phyloP scores from a whole-genome alignment of 768 basidiomycete genomes.

The Leccinum barrowsii region DNA sequence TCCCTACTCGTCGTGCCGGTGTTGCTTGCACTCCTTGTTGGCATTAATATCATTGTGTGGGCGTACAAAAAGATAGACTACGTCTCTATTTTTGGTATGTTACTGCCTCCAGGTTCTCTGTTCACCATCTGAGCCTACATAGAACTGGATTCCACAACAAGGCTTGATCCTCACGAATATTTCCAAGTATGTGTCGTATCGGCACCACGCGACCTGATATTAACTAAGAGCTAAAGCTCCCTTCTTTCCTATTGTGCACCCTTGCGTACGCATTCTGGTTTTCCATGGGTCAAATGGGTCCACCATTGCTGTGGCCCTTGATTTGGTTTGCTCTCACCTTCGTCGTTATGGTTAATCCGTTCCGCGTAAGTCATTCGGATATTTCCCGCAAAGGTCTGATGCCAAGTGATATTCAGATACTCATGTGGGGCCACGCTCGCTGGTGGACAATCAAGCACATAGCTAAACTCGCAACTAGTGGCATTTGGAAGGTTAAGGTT shows the following conservation, averaged over 20 bases:
- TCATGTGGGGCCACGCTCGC: constrained; percentile 35
- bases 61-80: constrained; percentile 80
- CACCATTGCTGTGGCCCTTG: constrained; percentile 73
- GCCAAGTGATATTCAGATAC: constrained; percentile 43
- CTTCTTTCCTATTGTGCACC: constrained; percentile 65
- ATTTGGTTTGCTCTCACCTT: constrained; percentile 71
- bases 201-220: not conserved
- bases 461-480: constrained; percentile 63
- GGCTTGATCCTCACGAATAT: constrained; percentile 78
- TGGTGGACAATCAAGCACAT: constrained; percentile 76
- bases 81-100: constrained; percentile 78
- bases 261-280: constrained; percentile 82
- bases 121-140: not conserved
- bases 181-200: constrained; percentile 46
- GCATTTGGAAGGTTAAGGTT: constrained; percentile 73
- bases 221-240: constrained; percentile 48
- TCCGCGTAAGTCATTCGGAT: constrained; percentile 45
- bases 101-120: too few species aligned
- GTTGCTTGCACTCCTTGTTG: constrained; percentile 73
- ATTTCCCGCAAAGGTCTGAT: not conserved
- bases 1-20: constrained; percentile 69
- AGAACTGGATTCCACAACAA: constrained; percentile 71
- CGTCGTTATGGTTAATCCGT: constrained; percentile 66
- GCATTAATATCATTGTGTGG: constrained; percentile 80
- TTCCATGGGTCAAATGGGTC: constrained; percentile 66